Evolutionary conservation across 2,329 filamentous ascomycete species (phyloP), one percentile per base, ranked within the genome.

Genomic region (Phyllosticta citribraziliensis): DNA sequence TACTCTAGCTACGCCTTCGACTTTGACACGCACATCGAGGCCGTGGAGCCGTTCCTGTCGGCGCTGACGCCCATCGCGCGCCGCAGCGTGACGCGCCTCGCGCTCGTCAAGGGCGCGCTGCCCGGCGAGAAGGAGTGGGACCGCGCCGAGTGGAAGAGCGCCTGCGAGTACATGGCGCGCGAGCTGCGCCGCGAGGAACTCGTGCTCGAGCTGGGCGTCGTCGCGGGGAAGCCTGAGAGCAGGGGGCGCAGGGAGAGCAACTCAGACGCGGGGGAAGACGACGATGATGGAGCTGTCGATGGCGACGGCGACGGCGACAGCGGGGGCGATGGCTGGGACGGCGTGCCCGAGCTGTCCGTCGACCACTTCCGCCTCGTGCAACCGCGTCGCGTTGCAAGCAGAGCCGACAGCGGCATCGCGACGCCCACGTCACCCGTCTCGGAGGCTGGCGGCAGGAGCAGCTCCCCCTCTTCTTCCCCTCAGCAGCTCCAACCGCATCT

Each of bases 21-120:
- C 66, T 87, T 87, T 69, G 80, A 80, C 63, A 76, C 77, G 55
- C 77, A 83, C 70, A 75, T 87, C 64, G 84, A 87, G 70, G 82
- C 84, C 17, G 77, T 84, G 5, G 76, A 80, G 0, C 82, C 84
- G 0, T 87, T 87, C 68, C 74, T 87, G 50, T 73, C 75, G 33
- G 83, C 86, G 68, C 76, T 85, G 35, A 82, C 80, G 2, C 75
- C 78, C 1, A 66, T 70, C 19, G 78, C 80, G 2, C 76, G 80
- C 35, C 68, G 70, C 10, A 73, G 80, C 55, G 71, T 87, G 62
- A 73, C 75, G 30, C 75, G 77, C 40, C 71, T 87, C 11, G 76
- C 77, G 12, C 66, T 87, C 20, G 79, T 81, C 24, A 86, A 86
- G 67, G 78, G 80, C 65, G 78, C 80, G 0, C 73, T 83, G 27